Conservation (phyloP, 306 rosid species). For the Alnus rubra region DNA sequence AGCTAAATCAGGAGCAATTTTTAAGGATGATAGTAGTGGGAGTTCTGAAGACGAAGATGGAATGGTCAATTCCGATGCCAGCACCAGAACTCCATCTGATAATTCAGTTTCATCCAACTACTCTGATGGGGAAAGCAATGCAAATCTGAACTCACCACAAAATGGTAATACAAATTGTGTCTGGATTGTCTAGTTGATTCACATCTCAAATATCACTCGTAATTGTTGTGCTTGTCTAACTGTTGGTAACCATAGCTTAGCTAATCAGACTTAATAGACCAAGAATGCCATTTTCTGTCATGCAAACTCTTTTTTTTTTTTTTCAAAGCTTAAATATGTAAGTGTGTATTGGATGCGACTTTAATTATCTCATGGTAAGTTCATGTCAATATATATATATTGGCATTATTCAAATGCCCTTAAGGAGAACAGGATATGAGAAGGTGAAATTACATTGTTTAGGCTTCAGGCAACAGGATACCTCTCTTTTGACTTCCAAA, state of each 20-base stretch:
- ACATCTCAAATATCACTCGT: conserved; percentile 10
- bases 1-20: conserved; percentile 48
- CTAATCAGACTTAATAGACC: conserved; percentile 11
- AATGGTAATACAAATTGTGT: conserved; percentile 33
- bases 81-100: conserved; percentile 63
- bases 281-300: conserved; percentile 11
- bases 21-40: conserved; percentile 61
- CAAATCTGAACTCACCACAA: conserved; percentile 40
- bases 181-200: conserved; percentile 6
- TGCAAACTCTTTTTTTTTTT: conserved; percentile 10
- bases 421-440: background rate
- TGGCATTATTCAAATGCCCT: background rate
- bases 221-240: conserved; percentile 5
- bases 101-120: conserved; percentile 52
- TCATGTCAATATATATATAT: background rate
- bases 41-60: conserved; percentile 53
- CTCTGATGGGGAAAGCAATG: conserved; percentile 69
- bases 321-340: background rate
- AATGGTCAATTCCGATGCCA: conserved; percentile 45
- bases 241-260: background rate
- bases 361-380: background rate
- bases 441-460: background rate
- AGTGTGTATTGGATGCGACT: background rate
- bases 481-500: background rate
- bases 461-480: background rate